phyloP scores from a whole-genome alignment of 805 yeast species.

The Yamadazyma nakazawae region DNA sequence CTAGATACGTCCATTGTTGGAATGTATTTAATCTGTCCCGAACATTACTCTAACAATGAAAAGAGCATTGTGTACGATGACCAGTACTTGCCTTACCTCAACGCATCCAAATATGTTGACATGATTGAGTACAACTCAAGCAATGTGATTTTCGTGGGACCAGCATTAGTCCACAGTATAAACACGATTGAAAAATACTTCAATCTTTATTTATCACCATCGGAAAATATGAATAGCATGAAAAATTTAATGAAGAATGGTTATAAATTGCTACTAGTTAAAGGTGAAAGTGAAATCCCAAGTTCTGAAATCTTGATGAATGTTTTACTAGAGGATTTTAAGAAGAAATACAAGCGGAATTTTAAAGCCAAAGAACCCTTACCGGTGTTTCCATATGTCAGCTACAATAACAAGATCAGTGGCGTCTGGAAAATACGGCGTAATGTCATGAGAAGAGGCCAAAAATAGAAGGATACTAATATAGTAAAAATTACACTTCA shows the following conservation, averaged over 20 bases:
- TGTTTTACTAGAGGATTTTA: constrained; percentile 19
- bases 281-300: constrained; percentile 70
- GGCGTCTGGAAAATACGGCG: constrained; percentile 58
- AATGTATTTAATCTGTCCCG: constrained; percentile 27
- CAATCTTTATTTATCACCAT: constrained; percentile 56
- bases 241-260: constrained; percentile 18
- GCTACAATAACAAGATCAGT: constrained; percentile 45
- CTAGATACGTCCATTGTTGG: constrained; percentile 45
- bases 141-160: constrained; percentile 38
- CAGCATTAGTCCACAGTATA: constrained; percentile 68
- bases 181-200: constrained; percentile 36
- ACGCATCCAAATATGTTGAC: constrained; percentile 14
- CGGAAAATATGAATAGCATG: constrained; percentile 7
- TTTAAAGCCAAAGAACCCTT: constrained; percentile 7
- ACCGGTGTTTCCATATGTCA: constrained; percentile 40
- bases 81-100: constrained; percentile 18
- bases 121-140: constrained; percentile 10
- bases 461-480: no score
- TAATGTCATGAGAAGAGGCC: constrained; percentile 44
- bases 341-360: constrained; percentile 17
- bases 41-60: constrained; percentile 18
- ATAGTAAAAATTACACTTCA: no score
- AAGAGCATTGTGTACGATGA: constrained; percentile 18
- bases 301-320: constrained; percentile 46
- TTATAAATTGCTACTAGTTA: constrained; percentile 43